Base-by-base conservation (phyloP, 768 basidiomycete species). In the Macrolepiota fuliginosa region DNA sequence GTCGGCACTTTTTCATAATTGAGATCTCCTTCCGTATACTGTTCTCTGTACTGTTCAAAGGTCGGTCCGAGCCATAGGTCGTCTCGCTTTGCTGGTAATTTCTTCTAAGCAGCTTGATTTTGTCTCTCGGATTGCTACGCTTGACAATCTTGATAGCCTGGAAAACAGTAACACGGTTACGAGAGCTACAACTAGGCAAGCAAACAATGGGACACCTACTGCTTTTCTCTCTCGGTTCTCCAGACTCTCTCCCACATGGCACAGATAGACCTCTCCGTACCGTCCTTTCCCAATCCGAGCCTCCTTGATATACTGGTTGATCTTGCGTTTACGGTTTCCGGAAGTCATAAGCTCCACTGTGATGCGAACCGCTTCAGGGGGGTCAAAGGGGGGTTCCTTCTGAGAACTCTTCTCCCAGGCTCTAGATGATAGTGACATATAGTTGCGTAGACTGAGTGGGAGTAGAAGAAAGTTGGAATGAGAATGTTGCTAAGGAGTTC, bases 21-120 rank as follows among this genome's bases (percentile, higher is more conserved):
- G 93, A 93, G 49, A 96, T 90, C 76, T 96, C 94, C 69, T 87
- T 88, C 65, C 84, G 84, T 61, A 95, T 89, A 71, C 88, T 91
- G 69, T 86, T 83, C 66, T 90, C 89, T 56, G 85, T 83, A 64
- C 83, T 87, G 56, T 82, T 79, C 35, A 86, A 77, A 68, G 67
- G 72, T 45, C 56, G 61, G 54, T 63, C 65, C 9, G 47, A 54
- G 7, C 61, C 60, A 32, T 36, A 55, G 4, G 56, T 61, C 10
- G 54, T 60, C 49, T 61, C 65, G 29, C 67, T 67, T 36, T 73
- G 70, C 59, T 76, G 79, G 60, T 75, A 71, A 40, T 67, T 82
- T 59, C 79, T 72, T 62, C 78, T 74, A 36, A 85, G 74, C 32
- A 75, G 74, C 70, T 89, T 82, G 61, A 87, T 83, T 69, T 86